Conservation (phyloP, 768 basidiomycete species). For the Lanmaoa rubissima region DNA sequence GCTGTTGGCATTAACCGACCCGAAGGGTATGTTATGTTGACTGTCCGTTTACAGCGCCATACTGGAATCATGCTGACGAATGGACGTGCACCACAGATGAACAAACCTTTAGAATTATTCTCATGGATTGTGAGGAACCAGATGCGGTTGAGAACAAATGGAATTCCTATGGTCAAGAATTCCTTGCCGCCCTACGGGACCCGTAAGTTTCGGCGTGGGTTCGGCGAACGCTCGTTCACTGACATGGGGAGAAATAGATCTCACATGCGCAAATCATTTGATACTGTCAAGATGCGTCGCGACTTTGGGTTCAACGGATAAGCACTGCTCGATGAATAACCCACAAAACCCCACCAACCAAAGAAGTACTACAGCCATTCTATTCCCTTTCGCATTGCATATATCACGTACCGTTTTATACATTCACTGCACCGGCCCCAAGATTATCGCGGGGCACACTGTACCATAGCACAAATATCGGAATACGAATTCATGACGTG, state of each 20-base stretch:
- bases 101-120: slow-evolving; percentile 5
- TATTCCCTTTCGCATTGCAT: slow-evolving; percentile 1
- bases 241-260: slow-evolving; percentile 2
- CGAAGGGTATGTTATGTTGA: slow-evolving; percentile 13
- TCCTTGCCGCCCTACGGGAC: slow-evolving; percentile 18
- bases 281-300: slow-evolving; percentile 27
- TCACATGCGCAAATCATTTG: slow-evolving; percentile 13
- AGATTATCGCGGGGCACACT: background rate
- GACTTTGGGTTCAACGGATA: slow-evolving; percentile 34
- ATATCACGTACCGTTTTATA: slow-evolving; percentile 12
- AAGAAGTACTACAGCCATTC: background rate
- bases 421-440: background rate
- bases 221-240: background rate
- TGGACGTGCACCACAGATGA: slow-evolving; percentile 11
- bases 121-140: slow-evolving; percentile 20
- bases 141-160: slow-evolving; percentile 17
- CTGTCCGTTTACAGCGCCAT: no score
- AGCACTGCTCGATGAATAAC: background rate
- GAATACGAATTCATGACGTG: background rate
- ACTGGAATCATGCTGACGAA: background rate
- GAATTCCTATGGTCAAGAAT: slow-evolving; percentile 16
- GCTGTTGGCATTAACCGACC: slow-evolving; percentile 18
- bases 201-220: slow-evolving; percentile 12
- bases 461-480: slow-evolving; percentile 8
- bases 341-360: background rate